Conservation (phyloP, 2,329 filamentous ascomycete genomes). For the Cladosporium sp. region DNA sequence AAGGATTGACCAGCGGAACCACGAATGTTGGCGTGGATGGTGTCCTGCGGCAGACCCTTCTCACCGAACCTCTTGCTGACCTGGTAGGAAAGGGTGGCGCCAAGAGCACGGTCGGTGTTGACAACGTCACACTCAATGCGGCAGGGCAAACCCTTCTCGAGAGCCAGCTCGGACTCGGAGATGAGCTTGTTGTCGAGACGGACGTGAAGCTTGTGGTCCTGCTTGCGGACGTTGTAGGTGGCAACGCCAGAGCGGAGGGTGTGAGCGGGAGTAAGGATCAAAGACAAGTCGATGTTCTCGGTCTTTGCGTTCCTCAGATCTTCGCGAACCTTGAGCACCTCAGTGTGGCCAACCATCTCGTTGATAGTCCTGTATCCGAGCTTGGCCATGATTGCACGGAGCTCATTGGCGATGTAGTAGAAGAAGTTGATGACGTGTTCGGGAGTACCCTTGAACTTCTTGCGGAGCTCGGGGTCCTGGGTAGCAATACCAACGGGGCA, state of each 20-base stretch:
- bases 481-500: conserved; percentile 93
- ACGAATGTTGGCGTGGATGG: conserved; percentile 93
- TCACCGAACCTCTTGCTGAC: conserved; percentile 91
- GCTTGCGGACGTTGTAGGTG: conserved; percentile 96
- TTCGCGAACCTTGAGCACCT: conserved; percentile 79
- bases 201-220: conserved; percentile 89
- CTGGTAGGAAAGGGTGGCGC: conserved; percentile 91
- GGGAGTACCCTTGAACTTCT: conserved; percentile 89
- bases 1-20: conserved; percentile 96
- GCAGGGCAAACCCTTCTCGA: conserved; percentile 90
- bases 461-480: conserved; percentile 86
- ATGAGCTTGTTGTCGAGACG: conserved; percentile 97
- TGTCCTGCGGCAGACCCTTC: conserved; percentile 82
- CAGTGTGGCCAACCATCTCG: conserved; percentile 93
- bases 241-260: conserved; percentile 90
- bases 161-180: conserved; percentile 86
- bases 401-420: conserved; percentile 94
- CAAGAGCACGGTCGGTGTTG: conserved; percentile 92
- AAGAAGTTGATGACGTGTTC: conserved; percentile 99
- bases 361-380: conserved; percentile 93
- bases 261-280: conserved; percentile 93
- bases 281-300: conserved; percentile 84
- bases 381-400: conserved; percentile 94
- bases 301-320: conserved; percentile 86
- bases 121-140: conserved; percentile 94